Evolutionary conservation across 2,329 filamentous ascomycete genomes (phyloP), one percentile per base, ranked within the genome.

Genomic region (Colletotrichum theobromicola): DNA sequence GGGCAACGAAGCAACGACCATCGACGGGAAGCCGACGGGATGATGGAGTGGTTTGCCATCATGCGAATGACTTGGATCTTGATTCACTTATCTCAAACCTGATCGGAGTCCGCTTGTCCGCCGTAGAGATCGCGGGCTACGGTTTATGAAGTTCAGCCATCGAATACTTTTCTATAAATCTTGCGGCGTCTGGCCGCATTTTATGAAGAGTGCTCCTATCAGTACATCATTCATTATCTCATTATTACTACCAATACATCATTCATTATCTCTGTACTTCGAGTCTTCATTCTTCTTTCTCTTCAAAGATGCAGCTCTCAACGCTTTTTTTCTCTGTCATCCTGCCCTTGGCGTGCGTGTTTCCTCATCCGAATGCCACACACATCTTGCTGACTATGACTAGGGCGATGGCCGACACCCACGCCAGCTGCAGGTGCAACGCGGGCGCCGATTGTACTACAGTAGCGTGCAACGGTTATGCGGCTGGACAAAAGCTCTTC

Each of bases 121-220:
- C 37, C 18, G 18, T 46, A 42, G 16, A 16, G 37, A 42, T 42
- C n/a, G 18, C 16, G n/a, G 16, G n/a, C 37, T 46, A 18, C 3
- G 10, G 8, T 46, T n/a, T 12, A n/a, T 9, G 37, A n/a, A 12
- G 12, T 6, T 12, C 37, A 10, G 37, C 37, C 37, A n/a, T 46
- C 18, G n/a, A 10, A 18, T 46, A 8, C n/a, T 46, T 46, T 1
- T n/a, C 37, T 46, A 46, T 46, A 46, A 12, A 46, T 46, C 10
- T 21, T 46, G 18, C 5, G 9, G 18, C 18, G 9, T 46, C 18
- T n/a, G n/a, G 42, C 42, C 21, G 42, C 0, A 12, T 46, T 21
- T 13, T 21, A 5, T 46, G 9, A 12, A 0, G 18, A 12, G 18
- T 1, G 42, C 10, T 21, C 7, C 0, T 7, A 7, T 0, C 18